A percentile compares a stretch with the other conserved stretches of the same genome.
phyloP scores from a whole-genome alignment of 768 basidiomycete genomes.

The Xanthoconium stramineum region DNA sequence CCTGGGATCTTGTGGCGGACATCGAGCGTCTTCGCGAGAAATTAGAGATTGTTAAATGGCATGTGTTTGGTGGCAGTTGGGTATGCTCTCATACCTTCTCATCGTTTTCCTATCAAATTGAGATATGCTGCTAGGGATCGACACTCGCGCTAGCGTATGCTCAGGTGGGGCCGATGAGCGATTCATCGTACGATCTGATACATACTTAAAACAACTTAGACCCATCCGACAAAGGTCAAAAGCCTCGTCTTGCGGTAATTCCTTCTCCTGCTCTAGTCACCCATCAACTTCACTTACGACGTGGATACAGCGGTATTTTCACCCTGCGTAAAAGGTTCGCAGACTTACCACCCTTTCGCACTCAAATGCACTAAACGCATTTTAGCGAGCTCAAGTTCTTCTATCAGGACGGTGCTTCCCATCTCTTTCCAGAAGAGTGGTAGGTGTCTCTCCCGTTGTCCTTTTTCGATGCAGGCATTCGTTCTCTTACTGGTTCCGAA shows the following conservation, averaged over 20 bases:
- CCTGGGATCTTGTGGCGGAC: constrained; percentile 91
- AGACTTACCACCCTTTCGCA: background rate
- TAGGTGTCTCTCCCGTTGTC: constrained; percentile 27
- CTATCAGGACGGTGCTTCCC: constrained; percentile 83
- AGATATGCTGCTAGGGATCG: constrained; percentile 54
- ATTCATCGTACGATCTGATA: background rate
- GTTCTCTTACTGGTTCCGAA: background rate
- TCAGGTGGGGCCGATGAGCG: constrained; percentile 45
- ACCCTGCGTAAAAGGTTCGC: constrained; percentile 72
- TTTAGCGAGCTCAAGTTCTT: constrained; percentile 81
- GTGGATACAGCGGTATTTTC: constrained; percentile 71
- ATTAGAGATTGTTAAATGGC: constrained; percentile 81
- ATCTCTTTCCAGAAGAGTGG: constrained; percentile 89
- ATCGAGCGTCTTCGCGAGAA: constrained; percentile 79
- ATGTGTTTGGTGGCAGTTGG: constrained; percentile 95
- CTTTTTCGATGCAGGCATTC: background rate
- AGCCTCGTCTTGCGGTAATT: constrained; percentile 70
- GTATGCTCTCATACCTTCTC: constrained; percentile 37
- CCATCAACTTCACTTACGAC: background rate
- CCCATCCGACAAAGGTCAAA: constrained; percentile 78
- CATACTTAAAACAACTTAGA: constrained; percentile 35
- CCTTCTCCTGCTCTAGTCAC: background rate
- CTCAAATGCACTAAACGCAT: background rate
- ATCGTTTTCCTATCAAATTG: background rate
- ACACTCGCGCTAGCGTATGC: constrained; percentile 85